A percentile compares a stretch with the other conserved stretches of the same genome.
phyloP scores from a whole-genome alignment of 176 grass and related monocot species.

The Hyparrhenia diplandra region DNA sequence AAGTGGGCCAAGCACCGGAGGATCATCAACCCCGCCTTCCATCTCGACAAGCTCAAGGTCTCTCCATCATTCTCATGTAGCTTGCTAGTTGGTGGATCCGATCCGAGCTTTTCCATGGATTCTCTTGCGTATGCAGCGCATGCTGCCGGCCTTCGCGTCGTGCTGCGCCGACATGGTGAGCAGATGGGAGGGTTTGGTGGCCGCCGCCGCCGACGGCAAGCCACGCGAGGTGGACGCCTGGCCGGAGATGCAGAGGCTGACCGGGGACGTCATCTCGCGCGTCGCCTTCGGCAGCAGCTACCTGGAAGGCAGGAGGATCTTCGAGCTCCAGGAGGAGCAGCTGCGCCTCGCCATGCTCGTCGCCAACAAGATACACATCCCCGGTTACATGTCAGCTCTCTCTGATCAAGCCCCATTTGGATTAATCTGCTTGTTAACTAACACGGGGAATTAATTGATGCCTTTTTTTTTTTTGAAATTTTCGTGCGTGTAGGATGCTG shows the following conservation, averaged over 20 bases:
- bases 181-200: conserved; percentile 29
- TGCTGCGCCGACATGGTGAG: conserved; percentile 34
- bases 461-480: too few relatives aligned
- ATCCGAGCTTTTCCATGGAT: neutral
- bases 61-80: neutral
- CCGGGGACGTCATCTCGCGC: conserved; percentile 47
- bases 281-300: conserved; percentile 60
- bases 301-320: conserved; percentile 40
- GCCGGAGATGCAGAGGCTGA: conserved; percentile 43
- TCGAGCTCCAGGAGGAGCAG: conserved; percentile 45
- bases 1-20: conserved; percentile 51
- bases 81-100: too few relatives aligned
- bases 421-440: neutral
- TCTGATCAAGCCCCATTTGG: neutral
- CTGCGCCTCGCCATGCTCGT: neutral
- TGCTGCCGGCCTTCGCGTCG: conserved; percentile 38
- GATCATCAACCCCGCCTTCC: conserved; percentile 53
- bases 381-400: conserved; percentile 30
- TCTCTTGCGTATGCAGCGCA: conserved; percentile 23
- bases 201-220: neutral
- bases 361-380: conserved; percentile 19
- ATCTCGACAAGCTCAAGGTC: conserved; percentile 53
- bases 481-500: conserved; percentile 4
- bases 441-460: too few relatives aligned
- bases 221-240: conserved; percentile 36